phyloP scores from a whole-genome alignment of 371 early-diverging fungal species.

The Choanephora cucurbitarum region DNA sequence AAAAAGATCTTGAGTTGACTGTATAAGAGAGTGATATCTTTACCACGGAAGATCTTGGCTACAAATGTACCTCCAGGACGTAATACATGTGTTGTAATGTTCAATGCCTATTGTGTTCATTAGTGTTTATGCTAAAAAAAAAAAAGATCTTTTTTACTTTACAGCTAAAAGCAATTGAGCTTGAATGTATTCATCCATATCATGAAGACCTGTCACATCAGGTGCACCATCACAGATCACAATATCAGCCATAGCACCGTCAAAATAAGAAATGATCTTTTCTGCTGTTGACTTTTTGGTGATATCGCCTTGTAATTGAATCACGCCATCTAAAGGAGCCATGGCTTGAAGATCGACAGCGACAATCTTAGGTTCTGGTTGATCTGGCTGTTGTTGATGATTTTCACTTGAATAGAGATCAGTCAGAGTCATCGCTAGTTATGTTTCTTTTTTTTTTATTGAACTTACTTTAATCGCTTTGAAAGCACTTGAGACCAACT shows the following conservation, averaged over 20 bases:
- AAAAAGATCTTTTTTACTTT: constrained; percentile 12
- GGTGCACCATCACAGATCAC: constrained; percentile 99
- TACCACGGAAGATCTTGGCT: constrained; percentile 96
- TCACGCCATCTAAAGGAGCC: constrained; percentile 94
- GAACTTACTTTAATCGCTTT: constrained; percentile 42
- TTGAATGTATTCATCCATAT: constrained; percentile 99
- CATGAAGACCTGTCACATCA: constrained; percentile 98
- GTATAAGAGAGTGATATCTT: constrained; percentile 88
- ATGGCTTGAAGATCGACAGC: constrained; percentile 99
- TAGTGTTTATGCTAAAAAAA: background rate
- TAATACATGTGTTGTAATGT: constrained; percentile 92
- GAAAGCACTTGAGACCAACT: constrained; percentile 99
- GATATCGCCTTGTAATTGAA: constrained; percentile 97
- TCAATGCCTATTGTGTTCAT: constrained; percentile 74
- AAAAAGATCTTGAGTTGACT: constrained; percentile 94
- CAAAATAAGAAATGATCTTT: constrained; percentile 86
- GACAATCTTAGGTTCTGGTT: constrained; percentile 77
- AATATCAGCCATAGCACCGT: constrained; percentile 89
- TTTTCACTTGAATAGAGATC: constrained; percentile 61
- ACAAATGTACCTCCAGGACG: constrained; percentile 92
- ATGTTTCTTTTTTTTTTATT: no score
- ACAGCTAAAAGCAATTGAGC: constrained; percentile 91
- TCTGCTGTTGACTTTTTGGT: constrained; percentile 94
- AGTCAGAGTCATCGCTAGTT: no score
- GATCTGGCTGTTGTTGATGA: constrained; percentile 56